phyloP scores from a whole-genome alignment of 2,329 filamentous ascomycete genomes.

The Pyrenophora seminiperda region DNA sequence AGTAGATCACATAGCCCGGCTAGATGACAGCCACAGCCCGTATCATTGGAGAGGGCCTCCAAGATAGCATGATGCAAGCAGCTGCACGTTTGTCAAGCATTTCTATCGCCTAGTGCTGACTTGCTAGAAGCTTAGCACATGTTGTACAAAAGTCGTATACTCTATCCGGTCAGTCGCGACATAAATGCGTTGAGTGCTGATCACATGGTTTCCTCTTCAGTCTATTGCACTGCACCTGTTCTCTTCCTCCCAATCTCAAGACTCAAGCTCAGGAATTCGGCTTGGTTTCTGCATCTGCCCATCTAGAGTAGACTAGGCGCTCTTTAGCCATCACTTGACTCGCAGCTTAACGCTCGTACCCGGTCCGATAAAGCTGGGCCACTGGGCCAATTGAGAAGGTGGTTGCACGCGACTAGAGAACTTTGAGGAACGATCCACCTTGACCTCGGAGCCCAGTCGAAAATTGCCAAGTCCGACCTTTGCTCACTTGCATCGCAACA shows the following conservation, averaged over 20 bases:
- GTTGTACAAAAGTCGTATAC: conserved; percentile 5
- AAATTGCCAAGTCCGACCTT: too few species aligned
- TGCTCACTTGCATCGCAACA: too few species aligned
- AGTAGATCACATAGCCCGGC: conserved; percentile 25
- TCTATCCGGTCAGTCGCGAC: conserved; percentile 7
- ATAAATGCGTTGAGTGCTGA: conserved; percentile 19
- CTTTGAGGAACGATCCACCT: background rate
- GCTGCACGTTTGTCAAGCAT: conserved; percentile 27
- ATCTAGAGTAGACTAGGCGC: background rate
- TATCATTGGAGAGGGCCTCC: conserved; percentile 24
- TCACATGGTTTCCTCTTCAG: conserved; percentile 2
- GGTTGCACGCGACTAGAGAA: background rate
- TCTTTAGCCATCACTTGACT: conserved; percentile 1
- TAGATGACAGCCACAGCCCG: conserved; percentile 23
- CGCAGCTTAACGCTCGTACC: background rate
- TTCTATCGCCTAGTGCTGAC: conserved; percentile 16
- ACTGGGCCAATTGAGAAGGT: background rate
- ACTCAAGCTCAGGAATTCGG: conserved; percentile 8
- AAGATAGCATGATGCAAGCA: conserved; percentile 7
- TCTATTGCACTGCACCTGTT: conserved; percentile 8
- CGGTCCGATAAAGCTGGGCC: background rate
- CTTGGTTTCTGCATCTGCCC: background rate
- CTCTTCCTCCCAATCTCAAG: too few species aligned
- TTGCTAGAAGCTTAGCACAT: conserved; percentile 19
- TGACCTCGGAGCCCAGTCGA: background rate